Conservation (phyloP, 768 basidiomycete genomes). For the Hebeloma cylindrosporum region DNA sequence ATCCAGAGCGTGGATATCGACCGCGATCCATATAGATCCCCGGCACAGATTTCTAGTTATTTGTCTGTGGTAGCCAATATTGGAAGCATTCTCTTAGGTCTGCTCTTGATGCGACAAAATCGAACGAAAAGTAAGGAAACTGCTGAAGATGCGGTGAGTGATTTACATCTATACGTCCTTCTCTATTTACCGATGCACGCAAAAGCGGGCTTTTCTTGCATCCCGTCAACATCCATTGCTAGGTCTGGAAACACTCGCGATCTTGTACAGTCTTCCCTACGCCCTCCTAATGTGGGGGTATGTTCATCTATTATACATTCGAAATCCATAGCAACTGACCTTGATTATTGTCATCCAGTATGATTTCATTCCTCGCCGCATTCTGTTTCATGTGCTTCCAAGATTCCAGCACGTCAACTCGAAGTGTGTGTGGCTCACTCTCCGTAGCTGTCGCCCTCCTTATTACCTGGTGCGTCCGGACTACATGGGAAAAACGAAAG, state of each 20-base stretch:
- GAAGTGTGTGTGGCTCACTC: constrained; percentile 7
- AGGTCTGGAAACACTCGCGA: constrained; percentile 27
- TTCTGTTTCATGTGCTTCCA: constrained; percentile 21
- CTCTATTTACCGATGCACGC: constrained; percentile 4
- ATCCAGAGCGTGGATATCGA: constrained; percentile 39
- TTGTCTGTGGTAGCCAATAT: constrained; percentile 44
- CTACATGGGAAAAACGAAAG: constrained; percentile 39
- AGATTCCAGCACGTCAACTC: constrained; percentile 12
- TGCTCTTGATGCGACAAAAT: constrained; percentile 44
- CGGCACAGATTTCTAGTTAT: constrained; percentile 48
- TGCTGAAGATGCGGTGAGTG: constrained; percentile 35
- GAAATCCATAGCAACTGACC: no score
- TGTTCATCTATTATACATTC: no score
- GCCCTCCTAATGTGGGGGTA: constrained; percentile 29
- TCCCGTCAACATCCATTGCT: constrained; percentile 19
- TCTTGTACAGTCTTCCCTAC: constrained; percentile 26
- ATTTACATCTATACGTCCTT: constrained; percentile 31
- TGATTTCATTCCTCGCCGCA: constrained; percentile 19
- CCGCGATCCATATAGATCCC: constrained; percentile 27
- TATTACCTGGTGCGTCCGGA: constrained; percentile 39
- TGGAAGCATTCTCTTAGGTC: constrained; percentile 45
- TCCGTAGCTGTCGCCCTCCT: constrained; percentile 1
- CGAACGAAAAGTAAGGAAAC: constrained; percentile 33
- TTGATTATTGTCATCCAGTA: constrained; percentile 4
- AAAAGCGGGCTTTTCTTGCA: constrained; percentile 29